These are phyloP conservation scores for Penicillium griseofulvum DNA, from an alignment of 2,329 filamentous ascomycete species.

Conservation along the genomic window DNA sequence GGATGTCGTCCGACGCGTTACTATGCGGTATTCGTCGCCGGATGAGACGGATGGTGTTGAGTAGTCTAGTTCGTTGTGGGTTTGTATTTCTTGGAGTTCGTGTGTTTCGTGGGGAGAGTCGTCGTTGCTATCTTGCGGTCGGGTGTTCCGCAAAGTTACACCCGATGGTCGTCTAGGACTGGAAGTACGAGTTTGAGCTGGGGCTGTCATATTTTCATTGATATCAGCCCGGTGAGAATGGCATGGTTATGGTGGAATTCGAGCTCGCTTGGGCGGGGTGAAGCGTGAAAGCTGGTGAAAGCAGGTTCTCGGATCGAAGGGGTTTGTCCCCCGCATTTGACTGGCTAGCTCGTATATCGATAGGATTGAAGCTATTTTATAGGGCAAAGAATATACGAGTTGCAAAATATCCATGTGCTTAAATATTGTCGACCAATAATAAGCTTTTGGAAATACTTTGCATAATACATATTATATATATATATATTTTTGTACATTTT, in stretches of 20 bases:
- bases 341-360: background rate
- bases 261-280: background rate
- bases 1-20: slow-evolving; percentile 26
- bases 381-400: too few species aligned
- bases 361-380: background rate
- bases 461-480: too few species aligned
- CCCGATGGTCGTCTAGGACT: background rate
- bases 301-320: background rate
- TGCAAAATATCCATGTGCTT: too few species aligned
- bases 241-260: background rate
- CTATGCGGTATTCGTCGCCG: slow-evolving; percentile 32
- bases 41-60: slow-evolving; percentile 35
- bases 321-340: background rate
- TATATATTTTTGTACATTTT: too few species aligned
- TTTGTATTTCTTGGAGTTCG: slow-evolving; percentile 34
- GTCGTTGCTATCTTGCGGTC: background rate
- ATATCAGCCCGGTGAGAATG: background rate
- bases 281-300: background rate
- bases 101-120: slow-evolving; percentile 19
- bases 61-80: slow-evolving; percentile 22
- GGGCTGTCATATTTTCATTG: background rate
- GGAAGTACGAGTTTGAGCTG: background rate
- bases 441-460: too few species aligned
- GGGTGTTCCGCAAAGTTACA: slow-evolving; percentile 4
- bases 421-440: too few species aligned